Evolutionary conservation across 1,139 yeast genomes (phyloP).

Genomic region (Geotrichum klebahnii): DNA sequence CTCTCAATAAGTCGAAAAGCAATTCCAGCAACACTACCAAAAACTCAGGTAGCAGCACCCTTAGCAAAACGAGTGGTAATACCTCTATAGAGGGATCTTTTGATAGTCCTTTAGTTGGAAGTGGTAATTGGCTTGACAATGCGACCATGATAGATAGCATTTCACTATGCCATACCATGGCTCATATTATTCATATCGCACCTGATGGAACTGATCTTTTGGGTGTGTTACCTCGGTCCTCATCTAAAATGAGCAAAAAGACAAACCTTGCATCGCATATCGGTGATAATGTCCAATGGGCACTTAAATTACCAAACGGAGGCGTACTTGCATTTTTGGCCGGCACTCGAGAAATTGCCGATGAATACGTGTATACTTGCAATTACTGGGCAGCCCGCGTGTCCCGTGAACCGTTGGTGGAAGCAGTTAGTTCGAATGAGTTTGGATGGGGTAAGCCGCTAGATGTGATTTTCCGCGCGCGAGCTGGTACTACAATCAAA

Average conservation of each 20-base stretch:
- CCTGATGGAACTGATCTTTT: conserved; percentile 20
- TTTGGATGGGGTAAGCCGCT: conserved; percentile 65
- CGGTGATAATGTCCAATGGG: conserved; percentile 33
- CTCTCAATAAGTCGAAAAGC: neutral
- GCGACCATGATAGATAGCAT: conserved; percentile 37
- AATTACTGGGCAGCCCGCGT: conserved; percentile 89
- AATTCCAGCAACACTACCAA: neutral
- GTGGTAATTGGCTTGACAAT: conserved; percentile 59
- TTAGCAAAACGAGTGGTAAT: neutral
- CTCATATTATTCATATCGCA: conserved; percentile 30
- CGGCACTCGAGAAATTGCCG: conserved; percentile 65
- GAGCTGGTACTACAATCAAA: neutral
- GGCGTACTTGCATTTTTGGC: conserved; percentile 42
- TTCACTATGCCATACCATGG: conserved; percentile 36
- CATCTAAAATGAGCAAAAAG: conserved; percentile 10
- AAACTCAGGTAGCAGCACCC: neutral
- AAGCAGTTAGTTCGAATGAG: conserved; percentile 66
- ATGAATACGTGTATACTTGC: conserved; percentile 69
- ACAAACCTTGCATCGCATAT: conserved; percentile 7
- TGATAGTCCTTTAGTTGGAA: conserved; percentile 43
- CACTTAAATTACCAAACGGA: conserved; percentile 39
- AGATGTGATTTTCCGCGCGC: conserved; percentile 20
- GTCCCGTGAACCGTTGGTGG: conserved; percentile 66
- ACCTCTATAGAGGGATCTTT: too few relatives aligned
- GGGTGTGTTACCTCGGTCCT: conserved; percentile 17